phyloP scores from a whole-genome alignment of 345 rosid species.

The Turnera subulata region DNA sequence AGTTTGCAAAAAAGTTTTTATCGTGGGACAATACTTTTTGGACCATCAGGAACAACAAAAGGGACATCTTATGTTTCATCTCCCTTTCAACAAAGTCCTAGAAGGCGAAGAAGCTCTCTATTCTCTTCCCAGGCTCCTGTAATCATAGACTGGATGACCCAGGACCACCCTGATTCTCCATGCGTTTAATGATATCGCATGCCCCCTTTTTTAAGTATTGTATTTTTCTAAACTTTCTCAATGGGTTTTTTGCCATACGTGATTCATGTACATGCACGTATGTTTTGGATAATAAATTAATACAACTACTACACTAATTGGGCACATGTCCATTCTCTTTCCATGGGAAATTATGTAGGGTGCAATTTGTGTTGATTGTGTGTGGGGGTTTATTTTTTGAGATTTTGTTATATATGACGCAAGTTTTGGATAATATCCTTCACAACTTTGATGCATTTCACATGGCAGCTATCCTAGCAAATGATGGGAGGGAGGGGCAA shows the following conservation, averaged over 20 bases:
- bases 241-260: too few relatives aligned
- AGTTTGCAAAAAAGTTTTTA: neutral
- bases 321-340: too few relatives aligned
- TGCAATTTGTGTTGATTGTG: too few relatives aligned
- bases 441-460: constrained; percentile 10
- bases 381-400: too few relatives aligned
- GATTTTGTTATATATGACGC: too few relatives aligned
- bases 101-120: neutral
- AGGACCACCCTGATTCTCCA: constrained; percentile 30
- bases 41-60: constrained; percentile 20
- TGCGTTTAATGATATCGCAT: constrained; percentile 27
- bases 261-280: too few relatives aligned
- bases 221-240: too few relatives aligned
- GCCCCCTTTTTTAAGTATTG: constrained; percentile 9
- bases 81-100: constrained; percentile 22
- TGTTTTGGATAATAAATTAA: too few relatives aligned
- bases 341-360: too few relatives aligned
- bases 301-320: too few relatives aligned
- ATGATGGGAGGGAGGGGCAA: constrained; percentile 32
- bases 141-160: neutral
- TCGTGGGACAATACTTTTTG: constrained; percentile 7
- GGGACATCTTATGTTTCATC: constrained; percentile 23
- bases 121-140: neutral
- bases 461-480: constrained; percentile 33
- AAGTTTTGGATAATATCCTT: too few relatives aligned